phyloP scores from a whole-genome alignment of 78 protist species.

The Dictyostelium purpureum region DNA sequence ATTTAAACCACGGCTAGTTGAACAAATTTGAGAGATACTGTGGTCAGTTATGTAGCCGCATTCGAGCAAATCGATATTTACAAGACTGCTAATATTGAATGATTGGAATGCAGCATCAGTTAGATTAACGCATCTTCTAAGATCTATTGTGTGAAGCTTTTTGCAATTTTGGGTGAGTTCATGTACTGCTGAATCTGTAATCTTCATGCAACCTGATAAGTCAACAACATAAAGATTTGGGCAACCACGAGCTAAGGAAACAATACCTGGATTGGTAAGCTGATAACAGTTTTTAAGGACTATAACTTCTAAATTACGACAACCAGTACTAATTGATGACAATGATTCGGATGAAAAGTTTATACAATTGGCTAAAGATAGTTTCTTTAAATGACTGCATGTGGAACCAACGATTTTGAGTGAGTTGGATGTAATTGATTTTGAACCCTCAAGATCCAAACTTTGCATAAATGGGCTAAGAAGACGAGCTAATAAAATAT shows the following conservation, averaged over 20 bases:
- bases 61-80: conserved; percentile 44
- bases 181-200: conserved; percentile 40
- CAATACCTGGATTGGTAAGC: conserved; percentile 4
- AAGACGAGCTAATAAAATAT: conserved; percentile 3
- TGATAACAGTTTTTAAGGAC: conserved; percentile 36
- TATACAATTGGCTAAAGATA: conserved; percentile 45
- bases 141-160: conserved; percentile 50
- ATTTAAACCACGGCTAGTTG: not conserved
- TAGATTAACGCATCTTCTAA: conserved; percentile 34
- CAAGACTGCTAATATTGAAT: conserved; percentile 5
- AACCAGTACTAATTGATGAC: conserved; percentile 1
- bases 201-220: conserved; percentile 57
- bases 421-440: not conserved
- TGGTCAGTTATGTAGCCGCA: conserved; percentile 33
- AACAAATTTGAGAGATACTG: not conserved
- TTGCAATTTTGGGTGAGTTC: conserved; percentile 24
- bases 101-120: conserved; percentile 67
- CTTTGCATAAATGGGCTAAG: not conserved
- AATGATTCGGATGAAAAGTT: conserved; percentile 27
- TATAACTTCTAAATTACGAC: conserved; percentile 15
- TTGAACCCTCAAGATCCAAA: conserved; percentile 56
- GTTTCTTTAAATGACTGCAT: conserved; percentile 6
- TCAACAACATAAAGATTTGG: conserved; percentile 36
- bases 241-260: conserved; percentile 46
- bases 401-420: conserved; percentile 11